Conservation (phyloP, 2,329 filamentous ascomycete species). For the Verticillium isaacii region DNA sequence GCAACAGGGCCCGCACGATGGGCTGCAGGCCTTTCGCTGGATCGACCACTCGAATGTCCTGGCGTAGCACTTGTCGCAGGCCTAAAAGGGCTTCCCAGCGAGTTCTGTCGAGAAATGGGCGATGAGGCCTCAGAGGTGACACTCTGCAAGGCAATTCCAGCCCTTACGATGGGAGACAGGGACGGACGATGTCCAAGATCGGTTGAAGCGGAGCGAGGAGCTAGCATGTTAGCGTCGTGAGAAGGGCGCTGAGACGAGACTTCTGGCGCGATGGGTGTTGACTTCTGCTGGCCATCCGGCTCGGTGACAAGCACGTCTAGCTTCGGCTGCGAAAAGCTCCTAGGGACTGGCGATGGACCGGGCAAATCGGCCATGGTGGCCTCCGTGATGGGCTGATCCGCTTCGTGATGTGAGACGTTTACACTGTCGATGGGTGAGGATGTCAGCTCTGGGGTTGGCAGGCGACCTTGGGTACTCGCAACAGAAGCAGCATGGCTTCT, state of each 20-base stretch:
- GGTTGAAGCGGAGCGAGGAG: slow-evolving; percentile 7
- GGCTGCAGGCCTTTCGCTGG: not conserved
- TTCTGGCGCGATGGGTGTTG: not conserved
- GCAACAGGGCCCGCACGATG: not conserved
- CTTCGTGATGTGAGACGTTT: not conserved
- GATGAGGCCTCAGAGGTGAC: slow-evolving; percentile 56
- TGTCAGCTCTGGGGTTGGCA: slow-evolving; percentile 51
- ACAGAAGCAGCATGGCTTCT: not conserved
- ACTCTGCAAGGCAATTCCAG: slow-evolving; percentile 50
- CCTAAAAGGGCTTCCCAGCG: slow-evolving; percentile 53
- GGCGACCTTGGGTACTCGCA: slow-evolving; percentile 23
- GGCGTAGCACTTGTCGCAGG: slow-evolving; percentile 2
- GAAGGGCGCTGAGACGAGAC: not conserved
- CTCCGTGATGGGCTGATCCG: not conserved
- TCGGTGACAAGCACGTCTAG: not conserved
- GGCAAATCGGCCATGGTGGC: not conserved
- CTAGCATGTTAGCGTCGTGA: slow-evolving; percentile 8
- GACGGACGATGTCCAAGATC: slow-evolving; percentile 33
- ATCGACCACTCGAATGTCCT: slow-evolving; percentile 1
- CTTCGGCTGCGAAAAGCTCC: not conserved
- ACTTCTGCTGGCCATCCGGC: not conserved
- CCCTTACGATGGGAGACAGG: slow-evolving; percentile 55
- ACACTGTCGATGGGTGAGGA: slow-evolving; percentile 28
- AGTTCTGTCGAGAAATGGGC: slow-evolving; percentile 43
- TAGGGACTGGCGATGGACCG: not conserved